phyloP scores from a whole-genome alignment of 2,329 filamentous ascomycete species.

The Aspergillus vadensis region DNA sequence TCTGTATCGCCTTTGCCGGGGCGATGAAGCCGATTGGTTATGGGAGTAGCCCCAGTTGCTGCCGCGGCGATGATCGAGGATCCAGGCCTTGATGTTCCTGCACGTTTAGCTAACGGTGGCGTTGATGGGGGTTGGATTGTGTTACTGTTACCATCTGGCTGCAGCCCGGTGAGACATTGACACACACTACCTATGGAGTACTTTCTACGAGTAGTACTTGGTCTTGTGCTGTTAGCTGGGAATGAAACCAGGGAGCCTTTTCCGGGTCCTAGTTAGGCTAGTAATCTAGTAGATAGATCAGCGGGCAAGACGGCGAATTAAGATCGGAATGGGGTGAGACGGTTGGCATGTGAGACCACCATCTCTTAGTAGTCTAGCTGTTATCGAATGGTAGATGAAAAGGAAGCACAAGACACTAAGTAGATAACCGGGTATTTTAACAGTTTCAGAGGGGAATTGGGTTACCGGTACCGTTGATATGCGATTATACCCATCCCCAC shows the following conservation, averaged over 20 bases:
- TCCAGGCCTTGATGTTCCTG: conserved; percentile 1
- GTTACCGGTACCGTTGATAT: background rate
- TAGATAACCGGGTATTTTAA: too few relatives aligned
- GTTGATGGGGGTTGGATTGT: background rate
- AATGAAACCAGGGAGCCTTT: conserved; percentile 2
- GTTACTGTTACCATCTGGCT: background rate
- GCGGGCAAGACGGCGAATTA: background rate
- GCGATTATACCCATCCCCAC: background rate
- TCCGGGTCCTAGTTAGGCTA: background rate
- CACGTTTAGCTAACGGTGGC: conserved; percentile 3
- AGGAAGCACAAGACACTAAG: too few relatives aligned
- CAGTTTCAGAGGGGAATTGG: too few relatives aligned
- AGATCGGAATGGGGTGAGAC: background rate
- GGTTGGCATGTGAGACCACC: background rate
- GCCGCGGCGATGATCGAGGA: background rate
- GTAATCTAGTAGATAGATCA: too few relatives aligned
- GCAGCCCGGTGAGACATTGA: background rate
- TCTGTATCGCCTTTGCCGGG: background rate
- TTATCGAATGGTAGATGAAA: background rate
- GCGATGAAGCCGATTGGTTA: background rate
- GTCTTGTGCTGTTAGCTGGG: background rate
- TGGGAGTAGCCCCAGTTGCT: background rate
- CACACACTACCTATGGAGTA: too few relatives aligned
- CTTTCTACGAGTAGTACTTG: background rate
- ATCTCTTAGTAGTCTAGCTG: background rate